Percentiles rank a stretch among this genome's conserved stretches.
Evolutionary conservation across 2,329 filamentous ascomycete genomes (phyloP).

Genomic region (Raffaelea arxii): DNA sequence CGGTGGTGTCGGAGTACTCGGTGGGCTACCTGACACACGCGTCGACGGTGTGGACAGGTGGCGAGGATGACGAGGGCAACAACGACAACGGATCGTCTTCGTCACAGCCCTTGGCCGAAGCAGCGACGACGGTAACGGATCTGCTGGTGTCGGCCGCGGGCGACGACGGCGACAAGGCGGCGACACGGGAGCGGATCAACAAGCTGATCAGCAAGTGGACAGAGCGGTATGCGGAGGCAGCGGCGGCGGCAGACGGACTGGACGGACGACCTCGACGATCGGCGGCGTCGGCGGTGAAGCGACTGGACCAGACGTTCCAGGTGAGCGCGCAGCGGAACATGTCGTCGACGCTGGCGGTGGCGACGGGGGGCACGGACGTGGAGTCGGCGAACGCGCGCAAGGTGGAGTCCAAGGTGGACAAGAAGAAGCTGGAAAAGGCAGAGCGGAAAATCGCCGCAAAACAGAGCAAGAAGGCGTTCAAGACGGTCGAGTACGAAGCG

Average conservation of each 20-base stretch:
- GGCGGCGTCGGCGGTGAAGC: constrained; percentile 62
- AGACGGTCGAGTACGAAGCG: constrained; percentile 95
- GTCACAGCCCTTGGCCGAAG: constrained; percentile 79
- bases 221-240: constrained; percentile 60
- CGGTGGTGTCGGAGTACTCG: constrained; percentile 82
- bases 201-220: constrained; percentile 87
- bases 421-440: constrained; percentile 95
- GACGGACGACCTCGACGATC: constrained; percentile 60
- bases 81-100: constrained; percentile 21
- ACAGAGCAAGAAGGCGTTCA: constrained; percentile 97
- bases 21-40: constrained; percentile 92
- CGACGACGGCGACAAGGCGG: constrained; percentile 54
- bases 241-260: constrained; percentile 2
- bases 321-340: constrained; percentile 91
- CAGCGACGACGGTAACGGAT: constrained; percentile 74
- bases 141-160: constrained; percentile 90
- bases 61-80: constrained; percentile 55
- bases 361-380: constrained; percentile 76
- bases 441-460: constrained; percentile 96
- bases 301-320: constrained; percentile 89
- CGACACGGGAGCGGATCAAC: constrained; percentile 69
- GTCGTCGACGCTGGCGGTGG: constrained; percentile 85
- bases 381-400: constrained; percentile 89
- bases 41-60: constrained; percentile 69
- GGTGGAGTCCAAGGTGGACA: constrained; percentile 94